These are phyloP conservation scores for Cadophora sp. DNA, from an alignment of 2,329 filamentous ascomycete genomes.

Conservation along the genomic window DNA sequence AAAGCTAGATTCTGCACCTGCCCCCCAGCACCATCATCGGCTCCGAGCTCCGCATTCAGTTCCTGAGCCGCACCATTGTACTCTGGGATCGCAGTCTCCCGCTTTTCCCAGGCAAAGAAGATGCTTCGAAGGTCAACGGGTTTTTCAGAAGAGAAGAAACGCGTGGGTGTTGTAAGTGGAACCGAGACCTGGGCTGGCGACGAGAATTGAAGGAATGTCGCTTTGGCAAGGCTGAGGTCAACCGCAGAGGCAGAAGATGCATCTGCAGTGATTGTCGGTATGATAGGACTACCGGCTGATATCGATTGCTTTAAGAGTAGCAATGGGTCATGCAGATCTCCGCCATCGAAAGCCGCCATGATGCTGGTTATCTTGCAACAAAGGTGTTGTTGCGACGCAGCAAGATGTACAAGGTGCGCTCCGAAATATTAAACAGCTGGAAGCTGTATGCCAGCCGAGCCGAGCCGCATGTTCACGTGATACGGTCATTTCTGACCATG, in stretches of 20 bases:
- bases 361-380: constrained; percentile 31
- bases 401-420: constrained; percentile 10
- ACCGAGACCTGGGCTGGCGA: constrained; percentile 66
- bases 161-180: constrained; percentile 76
- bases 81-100: constrained; percentile 86
- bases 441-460: neutral
- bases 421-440: neutral
- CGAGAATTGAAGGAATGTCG: constrained; percentile 80
- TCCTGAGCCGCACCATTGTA: constrained; percentile 86
- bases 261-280: constrained; percentile 76
- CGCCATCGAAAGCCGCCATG: constrained; percentile 63
- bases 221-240: constrained; percentile 68
- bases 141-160: constrained; percentile 80
- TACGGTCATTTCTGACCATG: too few species aligned
- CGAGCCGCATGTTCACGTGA: neutral
- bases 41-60: constrained; percentile 76
- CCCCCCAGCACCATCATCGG: constrained; percentile 60
- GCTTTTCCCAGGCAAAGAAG: constrained; percentile 95
- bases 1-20: constrained; percentile 89
- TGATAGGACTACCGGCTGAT: constrained; percentile 69
- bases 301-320: constrained; percentile 85
- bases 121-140: constrained; percentile 90
- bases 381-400: constrained; percentile 3
- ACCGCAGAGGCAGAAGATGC: constrained; percentile 65
- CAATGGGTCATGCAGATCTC: constrained; percentile 70